These are phyloP conservation scores for Cytospora piceae DNA, from an alignment of 2,329 filamentous ascomycete species.

Conservation along the genomic window DNA sequence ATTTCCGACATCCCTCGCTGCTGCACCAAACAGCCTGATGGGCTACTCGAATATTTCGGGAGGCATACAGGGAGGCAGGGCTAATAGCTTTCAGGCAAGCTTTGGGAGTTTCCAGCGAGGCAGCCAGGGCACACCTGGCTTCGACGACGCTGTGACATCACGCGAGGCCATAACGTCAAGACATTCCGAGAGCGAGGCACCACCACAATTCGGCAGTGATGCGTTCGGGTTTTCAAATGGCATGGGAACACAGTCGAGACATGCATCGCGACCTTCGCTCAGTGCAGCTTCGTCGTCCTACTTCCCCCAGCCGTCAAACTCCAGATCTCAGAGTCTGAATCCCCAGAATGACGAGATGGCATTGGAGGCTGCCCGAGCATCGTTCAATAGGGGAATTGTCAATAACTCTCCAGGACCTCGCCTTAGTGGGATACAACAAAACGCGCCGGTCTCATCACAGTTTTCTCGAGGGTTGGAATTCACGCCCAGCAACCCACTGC, in stretches of 20 bases:
- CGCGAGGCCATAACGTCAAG: conserved; percentile 21
- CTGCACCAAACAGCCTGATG: background rate
- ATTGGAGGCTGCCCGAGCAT: conserved; percentile 17
- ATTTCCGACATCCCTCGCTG: conserved; percentile 17
- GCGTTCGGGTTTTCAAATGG: conserved; percentile 10
- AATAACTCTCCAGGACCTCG: conserved; percentile 26
- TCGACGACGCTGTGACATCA: conserved; percentile 19
- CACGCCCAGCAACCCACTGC: conserved; percentile 18
- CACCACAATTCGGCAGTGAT: conserved; percentile 15
- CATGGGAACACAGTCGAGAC: conserved; percentile 22
- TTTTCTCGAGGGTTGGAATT: conserved; percentile 16
- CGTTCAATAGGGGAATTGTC: conserved; percentile 5
- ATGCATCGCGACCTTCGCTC: conserved; percentile 25
- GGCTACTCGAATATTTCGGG: conserved; percentile 16
- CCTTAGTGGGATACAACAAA: conserved; percentile 10
- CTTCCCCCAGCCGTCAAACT: conserved; percentile 16
- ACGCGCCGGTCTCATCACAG: conserved; percentile 12
- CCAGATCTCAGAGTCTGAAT: conserved; percentile 27
- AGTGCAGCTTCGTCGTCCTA: conserved; percentile 20
- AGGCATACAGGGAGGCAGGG: conserved; percentile 2
- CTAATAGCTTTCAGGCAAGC: conserved; percentile 21
- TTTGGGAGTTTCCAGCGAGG: conserved; percentile 22
- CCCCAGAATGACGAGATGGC: conserved; percentile 14
- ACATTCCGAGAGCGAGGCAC: conserved; percentile 25
- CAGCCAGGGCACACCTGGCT: conserved; percentile 10